Evolutionary conservation across 768 basidiomycete genomes (phyloP).

Genomic region (Tylopilus rubrobrunneus): DNA sequence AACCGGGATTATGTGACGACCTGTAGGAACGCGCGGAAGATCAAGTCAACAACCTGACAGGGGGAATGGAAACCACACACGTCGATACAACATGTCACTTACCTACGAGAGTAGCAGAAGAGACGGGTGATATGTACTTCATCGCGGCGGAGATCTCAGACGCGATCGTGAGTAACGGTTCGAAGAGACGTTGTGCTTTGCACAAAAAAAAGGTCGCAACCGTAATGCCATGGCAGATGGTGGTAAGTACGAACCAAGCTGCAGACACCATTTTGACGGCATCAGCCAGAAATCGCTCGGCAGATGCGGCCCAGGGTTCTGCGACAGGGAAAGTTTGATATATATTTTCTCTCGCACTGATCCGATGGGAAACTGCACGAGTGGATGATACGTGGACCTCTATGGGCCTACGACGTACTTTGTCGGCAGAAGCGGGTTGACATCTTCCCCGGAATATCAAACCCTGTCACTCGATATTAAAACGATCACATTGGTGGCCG

Average conservation of each 20-base stretch:
- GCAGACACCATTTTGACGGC: not conserved
- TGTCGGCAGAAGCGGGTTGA: conserved; percentile 3
- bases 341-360: not conserved
- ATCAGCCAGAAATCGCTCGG: not conserved
- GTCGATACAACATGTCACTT: not conserved
- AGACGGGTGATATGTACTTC: not conserved
- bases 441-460: not conserved
- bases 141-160: conserved; percentile 1
- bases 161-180: not conserved
- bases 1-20: not conserved
- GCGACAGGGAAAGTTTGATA: not conserved
- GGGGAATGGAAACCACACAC: not conserved
- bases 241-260: not conserved
- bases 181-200: not conserved
- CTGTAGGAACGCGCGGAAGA: not conserved
- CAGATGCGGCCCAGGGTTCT: not conserved
- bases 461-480: not conserved
- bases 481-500: conserved; percentile 7
- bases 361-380: not conserved
- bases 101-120: not conserved
- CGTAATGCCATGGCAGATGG: not conserved
- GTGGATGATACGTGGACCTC: not conserved
- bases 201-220: not conserved
- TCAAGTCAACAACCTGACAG: conserved; percentile 8
- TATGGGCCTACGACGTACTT: not conserved